Percentiles rank a stretch among this genome's conserved stretches.
phyloP scores from a whole-genome alignment of 2,329 filamentous ascomycete genomes.

The Botrytis tulipae region DNA sequence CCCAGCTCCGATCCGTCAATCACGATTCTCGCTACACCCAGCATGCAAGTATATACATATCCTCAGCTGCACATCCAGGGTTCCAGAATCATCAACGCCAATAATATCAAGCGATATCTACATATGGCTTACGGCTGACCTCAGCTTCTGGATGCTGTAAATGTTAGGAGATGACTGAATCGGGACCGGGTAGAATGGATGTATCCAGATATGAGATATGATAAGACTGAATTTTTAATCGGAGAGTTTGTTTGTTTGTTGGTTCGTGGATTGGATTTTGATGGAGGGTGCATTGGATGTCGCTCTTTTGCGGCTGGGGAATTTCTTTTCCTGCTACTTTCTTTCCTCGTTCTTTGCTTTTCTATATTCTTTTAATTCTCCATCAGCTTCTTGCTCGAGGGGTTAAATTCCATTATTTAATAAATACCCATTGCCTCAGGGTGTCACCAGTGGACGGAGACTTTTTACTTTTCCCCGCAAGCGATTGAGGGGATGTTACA shows the following conservation, averaged over 20 bases:
- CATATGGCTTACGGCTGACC: neutral
- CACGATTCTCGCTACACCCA: neutral
- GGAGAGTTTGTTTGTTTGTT: neutral
- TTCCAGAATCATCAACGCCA: neutral
- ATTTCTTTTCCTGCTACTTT: neutral
- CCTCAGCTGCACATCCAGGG: neutral
- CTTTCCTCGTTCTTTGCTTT: neutral
- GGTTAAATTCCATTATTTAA: too few species aligned
- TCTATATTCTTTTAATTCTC: neutral
- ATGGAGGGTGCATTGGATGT: neutral
- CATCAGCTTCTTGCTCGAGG: too few species aligned
- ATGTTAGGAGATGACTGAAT: neutral
- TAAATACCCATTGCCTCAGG: neutral
- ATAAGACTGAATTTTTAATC: neutral
- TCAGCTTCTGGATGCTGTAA: neutral
- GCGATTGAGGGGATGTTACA: neutral
- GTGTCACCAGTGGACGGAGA: neutral
- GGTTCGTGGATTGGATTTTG: neutral
- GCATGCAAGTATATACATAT: neutral
- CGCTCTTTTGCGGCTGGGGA: neutral
- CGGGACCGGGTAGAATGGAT: neutral
- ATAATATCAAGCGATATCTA: neutral
- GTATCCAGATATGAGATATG: neutral
- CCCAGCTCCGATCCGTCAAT: constrained; percentile 5
- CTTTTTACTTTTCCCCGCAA: neutral